phyloP scores from a whole-genome alignment of 2,329 filamentous ascomycete species.

The Pseudogymnoascus sp. region DNA sequence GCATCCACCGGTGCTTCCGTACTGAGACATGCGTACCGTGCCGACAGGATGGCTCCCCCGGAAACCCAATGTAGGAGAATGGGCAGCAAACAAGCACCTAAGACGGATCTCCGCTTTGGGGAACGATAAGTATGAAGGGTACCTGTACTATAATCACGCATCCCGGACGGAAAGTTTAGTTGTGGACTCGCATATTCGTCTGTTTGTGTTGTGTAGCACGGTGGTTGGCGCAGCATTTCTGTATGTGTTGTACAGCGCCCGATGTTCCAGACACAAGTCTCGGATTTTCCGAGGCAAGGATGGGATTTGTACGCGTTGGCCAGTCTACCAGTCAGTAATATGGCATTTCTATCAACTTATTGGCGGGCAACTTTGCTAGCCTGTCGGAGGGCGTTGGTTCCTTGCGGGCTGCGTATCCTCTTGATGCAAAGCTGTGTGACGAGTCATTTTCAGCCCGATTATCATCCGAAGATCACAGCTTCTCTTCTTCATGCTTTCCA shows the following conservation, averaged over 20 bases:
- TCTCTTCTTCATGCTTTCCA: neutral
- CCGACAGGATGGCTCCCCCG: neutral
- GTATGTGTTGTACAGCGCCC: neutral
- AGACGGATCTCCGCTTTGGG: neutral
- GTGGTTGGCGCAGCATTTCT: neutral
- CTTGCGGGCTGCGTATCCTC: neutral
- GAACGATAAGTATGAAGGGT: neutral
- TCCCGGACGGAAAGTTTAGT: neutral
- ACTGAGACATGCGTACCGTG: neutral
- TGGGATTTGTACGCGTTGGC: neutral
- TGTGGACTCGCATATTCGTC: neutral
- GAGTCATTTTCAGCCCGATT: neutral
- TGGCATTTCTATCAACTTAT: neutral
- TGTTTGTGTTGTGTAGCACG: neutral
- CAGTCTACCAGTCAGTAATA: neutral
- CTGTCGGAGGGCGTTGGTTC: neutral
- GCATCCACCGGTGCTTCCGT: neutral
- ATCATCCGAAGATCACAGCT: neutral
- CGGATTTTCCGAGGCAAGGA: neutral
- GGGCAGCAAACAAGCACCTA: neutral
- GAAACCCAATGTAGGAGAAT: neutral
- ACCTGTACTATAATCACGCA: neutral
- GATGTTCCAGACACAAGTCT: neutral
- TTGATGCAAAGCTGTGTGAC: neutral
- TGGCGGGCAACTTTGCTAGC: neutral